Conservation (phyloP, 805 yeast genomes). For the Nakazawaea pomicola region DNA sequence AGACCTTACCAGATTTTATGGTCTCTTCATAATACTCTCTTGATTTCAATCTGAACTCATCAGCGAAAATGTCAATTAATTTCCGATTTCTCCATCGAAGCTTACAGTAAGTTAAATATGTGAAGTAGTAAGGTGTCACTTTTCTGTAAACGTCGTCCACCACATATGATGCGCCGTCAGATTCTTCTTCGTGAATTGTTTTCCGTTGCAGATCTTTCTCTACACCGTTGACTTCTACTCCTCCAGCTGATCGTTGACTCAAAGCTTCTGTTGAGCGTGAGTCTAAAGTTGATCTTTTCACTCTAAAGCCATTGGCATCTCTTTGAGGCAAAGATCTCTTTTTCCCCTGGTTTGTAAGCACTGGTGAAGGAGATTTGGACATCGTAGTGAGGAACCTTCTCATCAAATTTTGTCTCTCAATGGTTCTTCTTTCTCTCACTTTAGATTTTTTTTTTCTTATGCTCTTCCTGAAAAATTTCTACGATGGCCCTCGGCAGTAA, state of each 20-base stretch:
- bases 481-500: too few species aligned
- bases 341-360: not conserved
- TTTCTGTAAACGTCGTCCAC: slow-evolving; percentile 61
- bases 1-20: slow-evolving; percentile 61
- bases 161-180: slow-evolving; percentile 51
- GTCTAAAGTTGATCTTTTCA: slow-evolving; percentile 39
- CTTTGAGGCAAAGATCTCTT: slow-evolving; percentile 21
- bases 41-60: slow-evolving; percentile 80
- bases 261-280: slow-evolving; percentile 31
- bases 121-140: slow-evolving; percentile 81
- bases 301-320: slow-evolving; percentile 43
- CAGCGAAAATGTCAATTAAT: slow-evolving; percentile 71
- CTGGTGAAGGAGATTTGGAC: slow-evolving; percentile 7
- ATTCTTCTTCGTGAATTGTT: slow-evolving; percentile 46
- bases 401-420: not conserved
- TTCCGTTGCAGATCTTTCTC: slow-evolving; percentile 16
- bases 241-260: slow-evolving; percentile 35
- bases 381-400: not conserved
- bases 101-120: slow-evolving; percentile 89
- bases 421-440: not conserved
- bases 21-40: slow-evolving; percentile 57
- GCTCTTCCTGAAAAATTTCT: not conserved
- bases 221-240: too few species aligned
- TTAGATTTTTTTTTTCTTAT: not conserved
- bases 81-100: slow-evolving; percentile 86